A percentile compares a stretch with the other conserved stretches of the same genome.
Evolutionary conservation across 768 basidiomycete genomes (phyloP).

Genomic region (Cyclocybe aegerita): DNA sequence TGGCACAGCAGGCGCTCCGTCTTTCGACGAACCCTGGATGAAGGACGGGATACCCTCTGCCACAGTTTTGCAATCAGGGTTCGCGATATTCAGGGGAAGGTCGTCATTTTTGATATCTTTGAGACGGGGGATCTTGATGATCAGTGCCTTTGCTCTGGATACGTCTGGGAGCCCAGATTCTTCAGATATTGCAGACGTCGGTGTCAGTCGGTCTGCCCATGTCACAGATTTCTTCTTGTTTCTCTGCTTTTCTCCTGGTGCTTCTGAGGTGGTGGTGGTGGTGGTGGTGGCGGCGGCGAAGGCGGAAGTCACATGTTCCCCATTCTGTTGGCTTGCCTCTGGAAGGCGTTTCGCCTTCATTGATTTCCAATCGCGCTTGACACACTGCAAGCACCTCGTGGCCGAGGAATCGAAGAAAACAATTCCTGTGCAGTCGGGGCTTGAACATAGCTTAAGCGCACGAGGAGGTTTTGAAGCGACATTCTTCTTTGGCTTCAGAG

Average conservation of each 20-base stretch:
- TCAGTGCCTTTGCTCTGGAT: neutral
- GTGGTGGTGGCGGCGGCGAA: neutral
- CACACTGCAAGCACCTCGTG: slow-evolving; percentile 1
- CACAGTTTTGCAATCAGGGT: too few relatives aligned
- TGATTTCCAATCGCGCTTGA: slow-evolving; percentile 2
- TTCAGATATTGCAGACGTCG: neutral
- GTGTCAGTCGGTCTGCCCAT: slow-evolving; percentile 30
- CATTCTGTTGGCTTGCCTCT: too few relatives aligned
- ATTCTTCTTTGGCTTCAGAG: too few relatives aligned
- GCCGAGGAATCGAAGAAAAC: neutral
- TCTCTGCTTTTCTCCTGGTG: neutral
- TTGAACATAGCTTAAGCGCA: too few relatives aligned
- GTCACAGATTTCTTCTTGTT: slow-evolving; percentile 30
- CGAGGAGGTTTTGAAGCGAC: too few relatives aligned
- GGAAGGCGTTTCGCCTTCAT: neutral
- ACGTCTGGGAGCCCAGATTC: neutral
- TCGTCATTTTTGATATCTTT: too few relatives aligned
- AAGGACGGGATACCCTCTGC: neutral
- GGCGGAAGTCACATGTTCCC: too few relatives aligned
- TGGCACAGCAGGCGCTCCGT: neutral
- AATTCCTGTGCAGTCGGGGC: too few relatives aligned
- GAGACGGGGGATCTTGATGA: neutral
- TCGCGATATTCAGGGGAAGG: too few relatives aligned
- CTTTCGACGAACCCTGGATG: neutral
- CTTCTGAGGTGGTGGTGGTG: neutral